Percentiles rank a stretch among this genome's conserved stretches.
Conservation (phyloP, 306 rosid species). For the Casuarina cunninghamiana region DNA sequence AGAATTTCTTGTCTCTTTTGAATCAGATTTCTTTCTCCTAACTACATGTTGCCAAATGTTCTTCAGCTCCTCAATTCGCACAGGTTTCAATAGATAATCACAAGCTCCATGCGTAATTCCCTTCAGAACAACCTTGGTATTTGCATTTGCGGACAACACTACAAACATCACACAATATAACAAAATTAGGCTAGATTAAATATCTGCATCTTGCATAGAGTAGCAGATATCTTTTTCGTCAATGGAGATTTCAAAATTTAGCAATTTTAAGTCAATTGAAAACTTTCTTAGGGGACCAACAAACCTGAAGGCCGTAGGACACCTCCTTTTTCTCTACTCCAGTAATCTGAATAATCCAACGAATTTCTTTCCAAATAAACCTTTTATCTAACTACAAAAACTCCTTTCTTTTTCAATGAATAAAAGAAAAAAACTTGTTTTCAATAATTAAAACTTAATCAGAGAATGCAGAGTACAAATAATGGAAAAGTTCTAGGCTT, state of each 20-base stretch:
- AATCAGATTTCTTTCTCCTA: slow-evolving; percentile 78
- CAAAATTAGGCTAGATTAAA: background rate
- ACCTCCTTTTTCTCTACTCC: background rate
- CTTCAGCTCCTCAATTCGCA: slow-evolving; percentile 89
- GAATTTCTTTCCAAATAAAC: background rate
- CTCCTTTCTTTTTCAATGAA: background rate
- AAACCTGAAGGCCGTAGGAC: background rate
- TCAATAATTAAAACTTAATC: slow-evolving; percentile 11
- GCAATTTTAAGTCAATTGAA: background rate
- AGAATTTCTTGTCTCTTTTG: slow-evolving; percentile 56
- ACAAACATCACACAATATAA: slow-evolving; percentile 15
- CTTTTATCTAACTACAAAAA: background rate
- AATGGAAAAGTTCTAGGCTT: slow-evolving; percentile 26
- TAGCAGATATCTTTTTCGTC: background rate
- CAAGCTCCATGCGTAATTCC: slow-evolving; percentile 98
- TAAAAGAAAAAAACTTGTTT: background rate
- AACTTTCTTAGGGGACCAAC: background rate
- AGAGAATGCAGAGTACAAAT: background rate
- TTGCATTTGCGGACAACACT: slow-evolving; percentile 94
- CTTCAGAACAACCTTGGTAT: slow-evolving; percentile 87
- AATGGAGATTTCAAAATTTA: background rate
- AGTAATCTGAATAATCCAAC: slow-evolving; percentile 1
- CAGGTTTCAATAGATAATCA: slow-evolving; percentile 92
- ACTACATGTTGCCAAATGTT: slow-evolving; percentile 98
- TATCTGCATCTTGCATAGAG: background rate